Base-by-base conservation (phyloP, 2,329 filamentous ascomycete species). In the Colletotrichum limetticola region DNA sequence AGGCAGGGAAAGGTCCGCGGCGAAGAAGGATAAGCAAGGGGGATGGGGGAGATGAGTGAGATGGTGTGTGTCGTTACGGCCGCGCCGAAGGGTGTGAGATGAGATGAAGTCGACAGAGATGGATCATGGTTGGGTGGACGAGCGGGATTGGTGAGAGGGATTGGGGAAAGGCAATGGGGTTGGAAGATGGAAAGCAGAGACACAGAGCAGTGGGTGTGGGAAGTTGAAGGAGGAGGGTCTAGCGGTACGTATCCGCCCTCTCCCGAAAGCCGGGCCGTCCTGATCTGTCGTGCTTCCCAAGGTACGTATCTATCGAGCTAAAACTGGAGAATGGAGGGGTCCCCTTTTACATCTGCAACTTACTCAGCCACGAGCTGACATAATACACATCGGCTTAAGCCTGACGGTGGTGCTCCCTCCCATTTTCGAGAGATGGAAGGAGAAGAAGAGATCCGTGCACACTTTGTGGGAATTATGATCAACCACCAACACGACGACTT, bases 1-100 rank as follows among this genome's bases (percentile, higher is more conserved):
- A 32, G 46, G 24, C 60, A 49, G 46, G 52, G 65, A 58, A 42
- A 24, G 49, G 35, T 11, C 46, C n/a, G 46, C 53, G 26, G 53
- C 42, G 28, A 19, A 22, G 35, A 14, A 37, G 24, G 67, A 70
- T 35, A 68, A 57, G 67, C 35, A 65, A 66, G 59, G 42, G 49
- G 28, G 19, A 35, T 19, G 53, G n/a, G 49, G 55, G 12, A 58
- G 49, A 71, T 46, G 46, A 28, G 66, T 37, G 28, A 19, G 69
- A 49, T 49, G 42, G 42, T 30, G 55, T 6, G 30, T 59, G 24
- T 37, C 26, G 57, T 37, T 68, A 72, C 65, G 52, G 59, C 53
- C 26, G 69, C 59, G 32, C 53, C 69, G n/a, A 53, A 59, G 69
- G 65, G 69, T 64, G 58, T 30, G 30, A 63, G 66, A 58, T 69